A percentile compares a stretch with the other conserved stretches of the same genome.
These are phyloP conservation scores for Botrytis pseudocinerea DNA, from an alignment of 2,329 filamentous ascomycete genomes.

Conservation along the genomic window DNA sequence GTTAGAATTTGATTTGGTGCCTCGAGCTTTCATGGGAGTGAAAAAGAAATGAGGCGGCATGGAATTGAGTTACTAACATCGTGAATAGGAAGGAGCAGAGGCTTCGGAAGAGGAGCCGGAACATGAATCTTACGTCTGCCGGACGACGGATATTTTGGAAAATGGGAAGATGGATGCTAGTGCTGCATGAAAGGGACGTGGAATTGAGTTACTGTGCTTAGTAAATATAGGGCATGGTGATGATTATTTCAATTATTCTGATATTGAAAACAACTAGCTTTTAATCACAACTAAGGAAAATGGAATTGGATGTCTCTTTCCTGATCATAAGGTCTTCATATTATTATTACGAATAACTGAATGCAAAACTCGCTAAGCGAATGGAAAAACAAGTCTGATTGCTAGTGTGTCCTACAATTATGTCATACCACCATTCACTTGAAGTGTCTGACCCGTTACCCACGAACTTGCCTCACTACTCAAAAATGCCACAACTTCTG, in stretches of 20 bases:
- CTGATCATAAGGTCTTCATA: neutral
- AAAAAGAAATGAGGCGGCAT: neutral
- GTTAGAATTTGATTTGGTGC: neutral
- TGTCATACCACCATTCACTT: conserved; percentile 38
- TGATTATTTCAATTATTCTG: neutral
- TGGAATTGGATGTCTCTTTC: neutral
- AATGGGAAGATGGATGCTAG: conserved; percentile 16
- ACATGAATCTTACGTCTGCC: conserved; percentile 18
- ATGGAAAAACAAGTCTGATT: neutral
- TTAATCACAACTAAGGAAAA: neutral
- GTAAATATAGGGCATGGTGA: neutral
- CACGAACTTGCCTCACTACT: conserved; percentile 28
- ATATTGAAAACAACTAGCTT: neutral
- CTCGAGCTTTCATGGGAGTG: neutral
- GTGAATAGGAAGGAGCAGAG: conserved; percentile 54
- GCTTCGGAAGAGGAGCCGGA: conserved; percentile 54
- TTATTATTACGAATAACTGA: neutral
- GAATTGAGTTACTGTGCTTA: neutral
- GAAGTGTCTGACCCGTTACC: conserved; percentile 36
- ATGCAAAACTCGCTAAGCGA: neutral
- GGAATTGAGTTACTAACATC: neutral
- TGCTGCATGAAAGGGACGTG: neutral
- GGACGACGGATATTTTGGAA: conserved; percentile 10
- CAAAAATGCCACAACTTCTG: conserved; percentile 47
- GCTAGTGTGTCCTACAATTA: conserved; percentile 16